These are phyloP conservation scores for Apiospora phragmitis DNA, from an alignment of 2,329 filamentous ascomycete genomes.

Conservation along the genomic window DNA sequence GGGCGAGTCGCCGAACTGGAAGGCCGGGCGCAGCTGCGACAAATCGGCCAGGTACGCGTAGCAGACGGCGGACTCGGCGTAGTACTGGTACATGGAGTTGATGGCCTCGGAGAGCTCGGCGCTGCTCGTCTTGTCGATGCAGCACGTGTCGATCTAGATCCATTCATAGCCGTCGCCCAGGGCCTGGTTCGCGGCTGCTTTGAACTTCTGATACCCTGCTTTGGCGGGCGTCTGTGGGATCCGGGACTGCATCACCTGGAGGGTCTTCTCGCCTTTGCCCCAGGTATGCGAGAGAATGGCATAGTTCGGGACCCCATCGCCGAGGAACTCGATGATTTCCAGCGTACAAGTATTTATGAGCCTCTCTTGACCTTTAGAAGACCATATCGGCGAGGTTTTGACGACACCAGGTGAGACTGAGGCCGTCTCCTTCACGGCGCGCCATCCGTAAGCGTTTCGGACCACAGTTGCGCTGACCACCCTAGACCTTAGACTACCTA, in stretches of 20 bases:
- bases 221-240: background rate
- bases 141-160: slow-evolving; percentile 1
- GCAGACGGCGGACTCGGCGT: background rate
- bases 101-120: slow-evolving; percentile 5
- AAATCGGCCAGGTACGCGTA: slow-evolving; percentile 6
- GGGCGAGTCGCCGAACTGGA: background rate
- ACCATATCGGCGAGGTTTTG: background rate
- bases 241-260: background rate
- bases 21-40: background rate
- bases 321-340: background rate
- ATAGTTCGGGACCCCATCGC: background rate
- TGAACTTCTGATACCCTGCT: background rate
- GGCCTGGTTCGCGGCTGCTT: background rate
- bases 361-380: background rate
- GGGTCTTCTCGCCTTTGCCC: background rate
- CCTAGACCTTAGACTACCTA: background rate
- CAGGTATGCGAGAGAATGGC: slow-evolving; percentile 3
- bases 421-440: background rate
- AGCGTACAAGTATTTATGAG: background rate
- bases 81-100: slow-evolving; percentile 3
- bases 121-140: slow-evolving; percentile 1
- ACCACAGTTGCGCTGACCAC: background rate
- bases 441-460: background rate
- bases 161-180: background rate
- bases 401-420: background rate